Percentiles rank a stretch among this genome's conserved stretches.
These are phyloP conservation scores for Posidonia australis DNA, from an alignment of 106 monocot species.

Conservation along the genomic window DNA sequence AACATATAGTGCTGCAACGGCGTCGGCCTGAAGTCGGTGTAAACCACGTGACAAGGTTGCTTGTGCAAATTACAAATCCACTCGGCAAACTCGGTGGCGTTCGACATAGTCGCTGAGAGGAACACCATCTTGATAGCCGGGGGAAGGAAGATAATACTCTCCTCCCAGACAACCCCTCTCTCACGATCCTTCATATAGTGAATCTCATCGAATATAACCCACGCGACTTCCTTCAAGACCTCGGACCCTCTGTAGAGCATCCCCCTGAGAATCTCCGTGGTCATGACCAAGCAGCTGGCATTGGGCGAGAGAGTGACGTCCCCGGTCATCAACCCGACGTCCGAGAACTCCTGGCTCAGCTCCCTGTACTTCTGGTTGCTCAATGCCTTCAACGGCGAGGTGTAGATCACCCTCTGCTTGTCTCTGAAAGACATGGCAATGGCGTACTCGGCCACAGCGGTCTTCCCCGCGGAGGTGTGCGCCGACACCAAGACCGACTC, in stretches of 20 bases:
- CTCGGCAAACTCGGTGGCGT: slow-evolving; percentile 96
- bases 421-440: slow-evolving; percentile 95
- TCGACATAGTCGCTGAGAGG: slow-evolving; percentile 96
- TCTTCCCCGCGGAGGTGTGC: slow-evolving; percentile 97
- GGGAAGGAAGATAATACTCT: slow-evolving; percentile 91
- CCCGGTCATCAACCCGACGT: slow-evolving; percentile 63
- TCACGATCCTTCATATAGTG: slow-evolving; percentile 99
- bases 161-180: slow-evolving; percentile 99
- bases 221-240: slow-evolving; percentile 91
- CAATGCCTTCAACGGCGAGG: slow-evolving; percentile 90
- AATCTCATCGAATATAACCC: slow-evolving; percentile 99
- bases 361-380: slow-evolving; percentile 98
- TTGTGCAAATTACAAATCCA: slow-evolving; percentile 96
- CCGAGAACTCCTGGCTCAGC: slow-evolving; percentile 85
- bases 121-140: slow-evolving; percentile 98
- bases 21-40: slow-evolving; percentile 96
- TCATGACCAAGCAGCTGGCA: slow-evolving; percentile 96
- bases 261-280: slow-evolving; percentile 91
- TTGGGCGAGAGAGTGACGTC: slow-evolving; percentile 89
- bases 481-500: slow-evolving; percentile 95
- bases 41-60: slow-evolving; percentile 98
- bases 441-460: slow-evolving; percentile 92
- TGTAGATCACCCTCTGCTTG: slow-evolving; percentile 93
- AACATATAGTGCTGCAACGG: slow-evolving; percentile 95
- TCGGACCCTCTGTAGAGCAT: slow-evolving; percentile 98